A percentile compares a stretch with the other conserved stretches of the same genome.
Evolutionary conservation across 257 asterid genomes (phyloP).

Genomic region (Haberlea rhodopensis): DNA sequence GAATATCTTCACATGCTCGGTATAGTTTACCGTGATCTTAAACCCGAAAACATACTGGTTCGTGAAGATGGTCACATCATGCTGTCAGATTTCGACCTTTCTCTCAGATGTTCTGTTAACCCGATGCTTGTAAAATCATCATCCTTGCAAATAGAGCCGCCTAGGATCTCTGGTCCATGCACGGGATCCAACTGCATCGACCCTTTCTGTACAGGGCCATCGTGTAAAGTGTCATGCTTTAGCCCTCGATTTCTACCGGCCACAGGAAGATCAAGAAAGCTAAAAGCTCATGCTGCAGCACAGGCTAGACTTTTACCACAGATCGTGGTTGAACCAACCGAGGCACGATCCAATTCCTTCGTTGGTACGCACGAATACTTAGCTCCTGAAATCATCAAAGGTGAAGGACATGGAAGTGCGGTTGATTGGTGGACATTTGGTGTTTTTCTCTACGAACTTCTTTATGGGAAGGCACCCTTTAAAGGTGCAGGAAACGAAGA

Average conservation of each 20-base stretch:
- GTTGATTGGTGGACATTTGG: slow-evolving; percentile 99
- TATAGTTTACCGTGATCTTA: slow-evolving; percentile 82
- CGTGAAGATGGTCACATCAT: slow-evolving; percentile 94
- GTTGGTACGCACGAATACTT: slow-evolving; percentile 94
- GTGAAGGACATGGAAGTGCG: slow-evolving; percentile 93
- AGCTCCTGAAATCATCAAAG: slow-evolving; percentile 91
- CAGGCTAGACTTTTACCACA: slow-evolving; percentile 61
- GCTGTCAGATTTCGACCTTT: slow-evolving; percentile 88
- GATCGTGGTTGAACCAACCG: slow-evolving; percentile 91
- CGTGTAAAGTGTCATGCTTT: slow-evolving; percentile 88
- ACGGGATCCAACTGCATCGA: slow-evolving; percentile 87
- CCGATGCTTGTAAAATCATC: slow-evolving; percentile 69
- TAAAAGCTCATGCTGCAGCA: slow-evolving; percentile 44
- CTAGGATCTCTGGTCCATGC: slow-evolving; percentile 85
- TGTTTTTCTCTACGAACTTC: slow-evolving; percentile 79
- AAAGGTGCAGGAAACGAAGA: slow-evolving; percentile 79
- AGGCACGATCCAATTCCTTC: slow-evolving; percentile 89
- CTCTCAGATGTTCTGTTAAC: slow-evolving; percentile 84
- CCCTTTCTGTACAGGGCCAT: slow-evolving; percentile 82
- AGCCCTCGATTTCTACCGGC: slow-evolving; percentile 62
- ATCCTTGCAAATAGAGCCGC: slow-evolving; percentile 48
- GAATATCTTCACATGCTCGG: slow-evolving; percentile 97
- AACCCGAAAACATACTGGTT: slow-evolving; percentile 85
- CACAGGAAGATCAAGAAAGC: slow-evolving; percentile 49
- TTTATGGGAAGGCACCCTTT: slow-evolving; percentile 85